phyloP scores from a whole-genome alignment of 2,329 filamentous ascomycete genomes.

The Zymoseptoria ardabiliae region DNA sequence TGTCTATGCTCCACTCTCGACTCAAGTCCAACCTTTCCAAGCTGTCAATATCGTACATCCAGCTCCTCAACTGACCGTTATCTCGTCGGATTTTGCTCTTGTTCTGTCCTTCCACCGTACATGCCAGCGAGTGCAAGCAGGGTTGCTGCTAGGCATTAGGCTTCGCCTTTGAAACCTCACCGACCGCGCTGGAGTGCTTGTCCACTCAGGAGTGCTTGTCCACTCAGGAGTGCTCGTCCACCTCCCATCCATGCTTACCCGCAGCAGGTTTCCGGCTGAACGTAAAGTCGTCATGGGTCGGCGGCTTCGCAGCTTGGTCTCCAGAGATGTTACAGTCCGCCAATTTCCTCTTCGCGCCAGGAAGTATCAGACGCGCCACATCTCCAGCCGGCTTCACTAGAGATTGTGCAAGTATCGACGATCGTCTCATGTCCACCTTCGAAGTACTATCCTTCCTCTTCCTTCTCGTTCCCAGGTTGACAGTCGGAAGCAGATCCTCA shows the following conservation, averaged over 20 bases:
- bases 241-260: conserved; percentile 6
- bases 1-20: too few species aligned
- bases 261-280: conserved; percentile 36
- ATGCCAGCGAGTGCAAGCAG: too few species aligned
- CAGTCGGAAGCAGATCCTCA: conserved; percentile 33
- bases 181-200: conserved; percentile 20
- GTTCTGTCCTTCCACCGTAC: too few species aligned
- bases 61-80: too few species aligned
- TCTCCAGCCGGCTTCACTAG: conserved; percentile 28
- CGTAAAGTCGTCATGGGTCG: conserved; percentile 38
- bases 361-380: conserved; percentile 28
- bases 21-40: too few species aligned
- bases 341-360: conserved; percentile 52
- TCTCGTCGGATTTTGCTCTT: too few species aligned
- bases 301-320: conserved; percentile 32
- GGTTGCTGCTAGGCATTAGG: too few species aligned
- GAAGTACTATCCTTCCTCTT: conserved; percentile 46
- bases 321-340: conserved; percentile 41
- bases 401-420: conserved; percentile 37
- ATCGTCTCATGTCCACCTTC: conserved; percentile 36
- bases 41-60: too few species aligned
- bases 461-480: conserved; percentile 46
- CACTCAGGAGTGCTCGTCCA: conserved; percentile 10
- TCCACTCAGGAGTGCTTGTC: too few species aligned
- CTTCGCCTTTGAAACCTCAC: conserved; percentile 4